These are phyloP conservation scores for Cryptococcus hybrid DNA, from an alignment of 1,284 basidiomycete genomes.

Conservation along the genomic window DNA sequence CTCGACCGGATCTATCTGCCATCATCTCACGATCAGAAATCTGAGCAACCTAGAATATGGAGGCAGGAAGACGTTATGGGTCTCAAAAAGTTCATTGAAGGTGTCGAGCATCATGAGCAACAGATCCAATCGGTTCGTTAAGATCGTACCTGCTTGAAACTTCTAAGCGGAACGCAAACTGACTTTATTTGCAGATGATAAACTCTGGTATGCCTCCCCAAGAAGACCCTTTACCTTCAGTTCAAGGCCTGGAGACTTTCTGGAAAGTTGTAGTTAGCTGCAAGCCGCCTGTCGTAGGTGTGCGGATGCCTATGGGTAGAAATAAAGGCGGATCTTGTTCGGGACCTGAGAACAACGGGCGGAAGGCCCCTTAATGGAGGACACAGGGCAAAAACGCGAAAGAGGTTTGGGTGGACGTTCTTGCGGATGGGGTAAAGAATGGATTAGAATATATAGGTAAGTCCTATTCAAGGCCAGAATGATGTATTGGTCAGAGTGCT, in stretches of 20 bases:
- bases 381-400: conserved; percentile 39
- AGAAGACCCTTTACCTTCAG: conserved; percentile 34
- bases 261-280: conserved; percentile 71
- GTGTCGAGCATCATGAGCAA: conserved; percentile 16
- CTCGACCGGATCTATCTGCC: conserved; percentile 13
- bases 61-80: conserved; percentile 26
- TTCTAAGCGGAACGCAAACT: background rate
- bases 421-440: conserved; percentile 68
- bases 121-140: conserved; percentile 3
- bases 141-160: too few relatives aligned
- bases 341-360: background rate
- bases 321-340: conserved; percentile 2
- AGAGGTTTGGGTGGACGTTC: conserved; percentile 62
- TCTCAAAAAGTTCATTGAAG: conserved; percentile 23
- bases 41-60: conserved; percentile 13
- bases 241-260: conserved; percentile 49
- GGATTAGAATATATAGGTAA: conserved; percentile 82
- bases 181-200: conserved; percentile 2
- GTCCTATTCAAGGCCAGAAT: conserved; percentile 36
- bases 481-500: background rate
- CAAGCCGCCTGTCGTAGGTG: conserved; percentile 57
- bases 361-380: background rate
- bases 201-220: conserved; percentile 11
- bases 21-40: background rate
- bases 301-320: conserved; percentile 41